Evolutionary conservation across 2,329 filamentous ascomycete species (phyloP).

Genomic region (Aspergillus pseudoglaucus): DNA sequence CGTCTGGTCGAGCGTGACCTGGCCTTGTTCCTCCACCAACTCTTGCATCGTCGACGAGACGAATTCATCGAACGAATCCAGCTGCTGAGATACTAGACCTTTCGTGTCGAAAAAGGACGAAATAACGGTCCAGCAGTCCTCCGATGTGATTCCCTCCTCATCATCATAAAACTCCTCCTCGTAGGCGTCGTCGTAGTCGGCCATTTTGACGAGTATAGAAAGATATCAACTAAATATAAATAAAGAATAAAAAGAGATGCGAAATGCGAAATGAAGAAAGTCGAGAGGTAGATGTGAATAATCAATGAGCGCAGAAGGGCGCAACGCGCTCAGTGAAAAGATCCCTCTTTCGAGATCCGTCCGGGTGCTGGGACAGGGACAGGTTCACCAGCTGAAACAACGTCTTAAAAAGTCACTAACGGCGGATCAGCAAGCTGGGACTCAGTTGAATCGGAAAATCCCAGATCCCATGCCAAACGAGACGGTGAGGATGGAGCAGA

Average conservation of each 20-base stretch:
- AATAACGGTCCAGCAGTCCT: conserved; percentile 98
- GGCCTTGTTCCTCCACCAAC: conserved; percentile 84
- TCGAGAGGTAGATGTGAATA: conserved; percentile 1
- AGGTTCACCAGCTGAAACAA: not conserved
- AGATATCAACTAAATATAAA: conserved; percentile 2
- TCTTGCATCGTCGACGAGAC: conserved; percentile 91
- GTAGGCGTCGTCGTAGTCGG: conserved; percentile 57
- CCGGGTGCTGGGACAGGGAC: not conserved
- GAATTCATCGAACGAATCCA: conserved; percentile 98
- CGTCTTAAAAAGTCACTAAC: conserved; percentile 1
- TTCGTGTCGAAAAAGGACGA: conserved; percentile 95
- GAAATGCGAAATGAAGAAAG: not conserved
- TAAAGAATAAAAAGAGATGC: not conserved
- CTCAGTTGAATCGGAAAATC: conserved; percentile 20
- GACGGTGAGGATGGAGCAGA: conserved; percentile 16
- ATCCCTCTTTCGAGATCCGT: conserved; percentile 5
- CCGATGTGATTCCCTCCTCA: conserved; percentile 75
- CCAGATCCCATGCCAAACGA: conserved; percentile 18
- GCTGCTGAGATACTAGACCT: conserved; percentile 91
- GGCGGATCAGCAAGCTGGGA: conserved; percentile 13
- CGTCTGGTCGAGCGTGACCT: conserved; percentile 88
- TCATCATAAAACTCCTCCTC: conserved; percentile 64
- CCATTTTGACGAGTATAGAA: conserved; percentile 37
- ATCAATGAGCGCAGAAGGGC: conserved; percentile 17
- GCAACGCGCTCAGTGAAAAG: conserved; percentile 20